Conservation (phyloP, 768 basidiomycete genomes). For the Psilocybe subaeruginosa region DNA sequence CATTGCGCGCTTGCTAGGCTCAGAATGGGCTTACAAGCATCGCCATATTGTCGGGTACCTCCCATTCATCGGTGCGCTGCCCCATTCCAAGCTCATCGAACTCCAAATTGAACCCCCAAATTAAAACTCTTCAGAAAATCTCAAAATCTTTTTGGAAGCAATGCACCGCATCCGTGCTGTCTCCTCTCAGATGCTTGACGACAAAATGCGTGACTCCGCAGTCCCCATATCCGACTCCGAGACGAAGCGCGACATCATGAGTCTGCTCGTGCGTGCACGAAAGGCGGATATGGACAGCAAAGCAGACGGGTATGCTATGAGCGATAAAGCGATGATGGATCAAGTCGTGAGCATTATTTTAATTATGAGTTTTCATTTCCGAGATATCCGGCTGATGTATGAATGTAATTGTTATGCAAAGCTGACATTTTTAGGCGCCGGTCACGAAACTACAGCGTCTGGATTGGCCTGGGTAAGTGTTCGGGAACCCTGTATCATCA, state of each 20-base stretch:
- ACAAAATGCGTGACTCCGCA: conserved; percentile 38
- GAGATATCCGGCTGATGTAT: background rate
- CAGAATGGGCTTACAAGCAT: conserved; percentile 39
- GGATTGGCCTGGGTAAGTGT: conserved; percentile 49
- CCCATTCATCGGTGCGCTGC: conserved; percentile 17
- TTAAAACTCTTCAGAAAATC: conserved; percentile 15
- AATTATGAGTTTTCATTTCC: background rate
- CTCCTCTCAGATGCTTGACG: conserved; percentile 41
- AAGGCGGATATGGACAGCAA: conserved; percentile 36
- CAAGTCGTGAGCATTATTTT: conserved; percentile 42
- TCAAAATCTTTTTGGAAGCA: conserved; percentile 32
- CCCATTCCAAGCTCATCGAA: background rate
- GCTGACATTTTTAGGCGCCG: conserved; percentile 53
- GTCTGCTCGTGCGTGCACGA: conserved; percentile 41
- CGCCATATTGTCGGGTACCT: conserved; percentile 29
- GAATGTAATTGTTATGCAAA: conserved; percentile 11
- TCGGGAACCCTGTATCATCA: background rate
- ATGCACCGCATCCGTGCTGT: conserved; percentile 47
- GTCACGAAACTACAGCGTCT: conserved; percentile 49
- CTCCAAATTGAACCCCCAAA: background rate
- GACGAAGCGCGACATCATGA: conserved; percentile 55
- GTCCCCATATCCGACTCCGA: conserved; percentile 34
- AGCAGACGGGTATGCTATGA: conserved; percentile 42
- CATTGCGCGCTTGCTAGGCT: conserved; percentile 27
- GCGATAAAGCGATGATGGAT: conserved; percentile 51